Conservation (phyloP, 345 rosid species). For the Theobroma cacao region DNA sequence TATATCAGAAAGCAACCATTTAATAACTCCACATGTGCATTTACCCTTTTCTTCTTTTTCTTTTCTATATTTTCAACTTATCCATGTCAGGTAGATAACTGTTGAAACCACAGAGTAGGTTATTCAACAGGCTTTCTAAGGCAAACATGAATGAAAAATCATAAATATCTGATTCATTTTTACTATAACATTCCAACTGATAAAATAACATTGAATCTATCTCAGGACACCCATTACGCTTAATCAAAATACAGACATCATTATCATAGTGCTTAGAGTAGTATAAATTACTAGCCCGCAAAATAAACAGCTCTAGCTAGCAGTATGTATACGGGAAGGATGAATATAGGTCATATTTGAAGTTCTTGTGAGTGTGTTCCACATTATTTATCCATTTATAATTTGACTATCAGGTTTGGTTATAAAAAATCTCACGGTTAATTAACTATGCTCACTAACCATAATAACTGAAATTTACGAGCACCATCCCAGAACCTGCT, state of each 20-base stretch:
- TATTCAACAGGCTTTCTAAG: not conserved
- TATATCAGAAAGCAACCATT: not conserved
- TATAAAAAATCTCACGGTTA: not conserved
- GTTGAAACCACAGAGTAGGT: not conserved
- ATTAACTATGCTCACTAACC: not conserved
- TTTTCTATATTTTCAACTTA: not conserved
- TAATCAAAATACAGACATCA: not conserved
- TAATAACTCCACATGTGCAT: not conserved
- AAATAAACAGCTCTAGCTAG: not conserved
- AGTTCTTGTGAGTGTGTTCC: not conserved
- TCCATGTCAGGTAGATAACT: not conserved
- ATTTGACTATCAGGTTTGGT: not conserved
- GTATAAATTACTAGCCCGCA: not conserved
- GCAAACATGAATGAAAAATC: not conserved
- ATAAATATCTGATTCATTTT: not conserved
- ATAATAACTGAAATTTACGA: not conserved
- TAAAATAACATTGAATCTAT: not conserved
- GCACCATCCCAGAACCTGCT: not conserved
- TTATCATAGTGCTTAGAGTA: not conserved
- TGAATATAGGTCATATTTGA: not conserved
- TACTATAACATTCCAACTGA: not conserved
- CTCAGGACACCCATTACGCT: not conserved
- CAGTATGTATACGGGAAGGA: not conserved
- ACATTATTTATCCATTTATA: not conserved
- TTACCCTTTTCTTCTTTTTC: not conserved